A percentile compares a stretch with the other conserved stretches of the same genome.
These are phyloP conservation scores for Neohortaea acidophila DNA, from an alignment of 495 filamentous ascomycete species.

Conservation along the genomic window DNA sequence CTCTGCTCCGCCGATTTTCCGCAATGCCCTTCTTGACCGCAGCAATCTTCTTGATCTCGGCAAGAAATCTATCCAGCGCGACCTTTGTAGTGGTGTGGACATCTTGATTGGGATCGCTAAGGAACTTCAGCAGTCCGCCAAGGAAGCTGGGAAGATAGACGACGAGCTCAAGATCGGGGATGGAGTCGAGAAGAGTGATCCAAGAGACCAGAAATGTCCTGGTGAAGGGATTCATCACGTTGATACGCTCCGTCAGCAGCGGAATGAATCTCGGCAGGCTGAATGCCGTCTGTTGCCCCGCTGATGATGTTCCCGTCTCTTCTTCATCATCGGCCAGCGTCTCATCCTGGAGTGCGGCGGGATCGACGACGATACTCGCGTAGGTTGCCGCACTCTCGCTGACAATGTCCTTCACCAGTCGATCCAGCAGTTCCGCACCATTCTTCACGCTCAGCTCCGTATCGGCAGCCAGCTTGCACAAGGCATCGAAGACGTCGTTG, in stretches of 20 bases:
- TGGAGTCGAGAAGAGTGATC: constrained; percentile 89
- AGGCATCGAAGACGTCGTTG: constrained; percentile 92
- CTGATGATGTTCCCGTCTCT: neutral
- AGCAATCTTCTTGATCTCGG: constrained; percentile 88
- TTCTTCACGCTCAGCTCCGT: constrained; percentile 96
- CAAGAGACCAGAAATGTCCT: constrained; percentile 90
- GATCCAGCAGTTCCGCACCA: constrained; percentile 89
- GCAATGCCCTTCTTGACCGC: constrained; percentile 81
- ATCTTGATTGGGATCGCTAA: constrained; percentile 80
- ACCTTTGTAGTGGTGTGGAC: constrained; percentile 84
- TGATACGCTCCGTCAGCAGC: constrained; percentile 79
- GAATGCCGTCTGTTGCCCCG: constrained; percentile 68
- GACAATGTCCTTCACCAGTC: constrained; percentile 94
- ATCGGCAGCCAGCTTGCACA: constrained; percentile 95
- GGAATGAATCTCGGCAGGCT: constrained; percentile 86
- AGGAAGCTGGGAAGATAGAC: constrained; percentile 84
- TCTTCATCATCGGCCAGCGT: constrained; percentile 28
- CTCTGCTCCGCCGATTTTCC: constrained; percentile 59
- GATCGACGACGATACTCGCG: constrained; percentile 62
- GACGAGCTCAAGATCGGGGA: constrained; percentile 92
- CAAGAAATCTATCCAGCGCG: constrained; percentile 80
- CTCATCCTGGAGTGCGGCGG: constrained; percentile 31
- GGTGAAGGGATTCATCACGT: constrained; percentile 86
- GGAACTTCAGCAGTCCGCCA: constrained; percentile 76
- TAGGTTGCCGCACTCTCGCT: constrained; percentile 93